Base-by-base conservation (phyloP, 164 flowering plant species). In the Kingdonia uniflora region DNA sequence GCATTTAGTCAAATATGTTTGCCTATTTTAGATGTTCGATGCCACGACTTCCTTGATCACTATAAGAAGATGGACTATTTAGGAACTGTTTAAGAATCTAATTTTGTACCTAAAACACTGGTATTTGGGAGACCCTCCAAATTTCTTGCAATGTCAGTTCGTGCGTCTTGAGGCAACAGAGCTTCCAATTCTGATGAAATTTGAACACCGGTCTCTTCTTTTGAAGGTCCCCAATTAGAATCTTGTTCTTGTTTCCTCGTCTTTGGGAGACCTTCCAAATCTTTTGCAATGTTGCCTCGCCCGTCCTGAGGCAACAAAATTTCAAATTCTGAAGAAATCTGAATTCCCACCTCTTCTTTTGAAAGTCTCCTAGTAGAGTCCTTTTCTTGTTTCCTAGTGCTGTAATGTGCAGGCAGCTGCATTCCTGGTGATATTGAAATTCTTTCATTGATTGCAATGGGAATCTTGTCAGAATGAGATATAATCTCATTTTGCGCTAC, bases 41-140 rank as follows among this genome's bases (percentile, higher is more conserved):
- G n/a, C n/a, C n/a, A n/a, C n/a, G n/a, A n/a, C n/a, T n/a, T n/a
- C n/a, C n/a, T n/a, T n/a, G n/a, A n/a, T n/a, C n/a, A n/a, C n/a
- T n/a, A n/a, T n/a, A n/a, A n/a, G n/a, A n/a, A n/a, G n/a, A n/a
- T n/a, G n/a, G n/a, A n/a, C n/a, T n/a, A n/a, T n/a, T n/a, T n/a
- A n/a, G n/a, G n/a, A 29, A 29, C 8, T 29, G 35, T 8, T 29
- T 29, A 15, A 46, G 21, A 37, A 39, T 39, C 33, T 0, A 15
- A 26, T 46, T 46, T 21, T 45, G 38, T 53, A 60, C 64, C 58
- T 54, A 47, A 15, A 47, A 16, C 52, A 24, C 11, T 51, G 19
- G 21, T 44, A 21, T 13, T 37, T 17, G 16, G 39, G 13, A 6
- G 13, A 24, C 10, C 45, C 38, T 35, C 49, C 37, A 19, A 43